Conservation (phyloP, 1,139 yeast genomes). For the Sugiyamaella japonica region DNA sequence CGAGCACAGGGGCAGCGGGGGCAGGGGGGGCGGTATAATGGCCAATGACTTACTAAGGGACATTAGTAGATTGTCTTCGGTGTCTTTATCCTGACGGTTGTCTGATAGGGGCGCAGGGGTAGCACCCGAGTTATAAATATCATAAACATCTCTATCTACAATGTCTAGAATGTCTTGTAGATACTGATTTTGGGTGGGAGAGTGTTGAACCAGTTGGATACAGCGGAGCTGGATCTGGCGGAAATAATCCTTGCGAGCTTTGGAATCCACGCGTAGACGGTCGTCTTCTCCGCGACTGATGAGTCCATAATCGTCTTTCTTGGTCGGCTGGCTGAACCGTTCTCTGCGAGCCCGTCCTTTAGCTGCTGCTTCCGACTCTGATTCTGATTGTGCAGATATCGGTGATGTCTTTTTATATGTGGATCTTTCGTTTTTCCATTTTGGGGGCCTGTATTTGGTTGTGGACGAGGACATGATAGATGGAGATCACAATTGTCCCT, state of each 20-base stretch:
- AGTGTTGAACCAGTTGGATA: not conserved
- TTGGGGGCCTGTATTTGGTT: conserved; percentile 12
- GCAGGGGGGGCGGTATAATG: not conserved
- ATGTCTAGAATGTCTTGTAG: conserved; percentile 9
- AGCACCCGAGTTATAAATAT: conserved; percentile 1
- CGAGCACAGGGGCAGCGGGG: not conserved
- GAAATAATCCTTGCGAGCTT: conserved; percentile 20
- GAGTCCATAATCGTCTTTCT: conserved; percentile 26
- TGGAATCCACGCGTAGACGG: conserved; percentile 19
- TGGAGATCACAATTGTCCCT: not conserved
- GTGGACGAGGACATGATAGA: conserved; percentile 5
- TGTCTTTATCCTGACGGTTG: no score
- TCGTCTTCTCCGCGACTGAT: conserved; percentile 31
- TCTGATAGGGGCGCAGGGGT: not conserved
- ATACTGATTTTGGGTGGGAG: not conserved
- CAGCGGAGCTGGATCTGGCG: conserved; percentile 17
- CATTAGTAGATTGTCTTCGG: conserved; percentile 25
- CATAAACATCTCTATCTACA: conserved; percentile 2
- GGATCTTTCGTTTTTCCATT: conserved; percentile 3
- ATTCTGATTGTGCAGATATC: not conserved
- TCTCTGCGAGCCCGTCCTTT: conserved; percentile 17
- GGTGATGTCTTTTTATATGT: not conserved
- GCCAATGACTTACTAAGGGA: conserved; percentile 22
- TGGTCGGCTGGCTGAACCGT: conserved; percentile 17
- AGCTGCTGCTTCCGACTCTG: conserved; percentile 11